Evolutionary conservation across 225 moss, liverwort and hornwort species (phyloP).

Genomic region (Rhytidiadelphus loreus): DNA sequence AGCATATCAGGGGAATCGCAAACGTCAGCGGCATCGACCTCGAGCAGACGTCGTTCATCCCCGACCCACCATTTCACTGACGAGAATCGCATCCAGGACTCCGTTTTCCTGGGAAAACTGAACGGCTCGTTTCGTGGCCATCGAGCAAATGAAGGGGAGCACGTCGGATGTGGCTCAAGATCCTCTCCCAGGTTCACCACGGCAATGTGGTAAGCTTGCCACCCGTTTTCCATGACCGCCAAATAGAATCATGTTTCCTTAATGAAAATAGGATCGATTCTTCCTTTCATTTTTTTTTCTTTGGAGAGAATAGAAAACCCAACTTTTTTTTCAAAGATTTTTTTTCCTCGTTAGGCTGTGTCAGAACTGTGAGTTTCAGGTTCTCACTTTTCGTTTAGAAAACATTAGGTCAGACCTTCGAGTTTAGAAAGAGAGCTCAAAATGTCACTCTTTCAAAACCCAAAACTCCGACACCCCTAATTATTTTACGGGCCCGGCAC

Average conservation of each 20-base stretch:
- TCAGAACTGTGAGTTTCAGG: neutral
- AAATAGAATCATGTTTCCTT: neutral
- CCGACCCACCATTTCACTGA: constrained; percentile 28
- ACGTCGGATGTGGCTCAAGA: constrained; percentile 48
- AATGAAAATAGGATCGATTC: too few relatives aligned
- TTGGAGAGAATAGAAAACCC: neutral
- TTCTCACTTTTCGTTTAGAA: neutral
- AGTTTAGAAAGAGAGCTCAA: neutral
- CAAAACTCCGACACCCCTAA: too few relatives aligned
- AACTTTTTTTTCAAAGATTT: neutral
- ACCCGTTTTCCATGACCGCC: neutral
- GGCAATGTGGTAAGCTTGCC: constrained; percentile 34
- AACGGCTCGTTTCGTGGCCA: constrained; percentile 34
- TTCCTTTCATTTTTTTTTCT: neutral
- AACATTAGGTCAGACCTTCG: neutral
- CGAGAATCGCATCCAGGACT: constrained; percentile 40
- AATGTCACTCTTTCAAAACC: neutral
- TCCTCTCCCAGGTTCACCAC: constrained; percentile 63
- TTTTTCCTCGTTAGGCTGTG: neutral
- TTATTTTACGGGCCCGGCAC: too few relatives aligned
- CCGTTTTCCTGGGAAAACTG: constrained; percentile 46
- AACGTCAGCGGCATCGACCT: too few relatives aligned
- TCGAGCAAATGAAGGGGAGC: constrained; percentile 69
- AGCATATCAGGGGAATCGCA: too few relatives aligned
- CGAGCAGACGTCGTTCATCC: too few relatives aligned